These are phyloP conservation scores for Ganoderma leucocontextum DNA, from an alignment of 1,284 basidiomycete genomes.

Conservation along the genomic window DNA sequence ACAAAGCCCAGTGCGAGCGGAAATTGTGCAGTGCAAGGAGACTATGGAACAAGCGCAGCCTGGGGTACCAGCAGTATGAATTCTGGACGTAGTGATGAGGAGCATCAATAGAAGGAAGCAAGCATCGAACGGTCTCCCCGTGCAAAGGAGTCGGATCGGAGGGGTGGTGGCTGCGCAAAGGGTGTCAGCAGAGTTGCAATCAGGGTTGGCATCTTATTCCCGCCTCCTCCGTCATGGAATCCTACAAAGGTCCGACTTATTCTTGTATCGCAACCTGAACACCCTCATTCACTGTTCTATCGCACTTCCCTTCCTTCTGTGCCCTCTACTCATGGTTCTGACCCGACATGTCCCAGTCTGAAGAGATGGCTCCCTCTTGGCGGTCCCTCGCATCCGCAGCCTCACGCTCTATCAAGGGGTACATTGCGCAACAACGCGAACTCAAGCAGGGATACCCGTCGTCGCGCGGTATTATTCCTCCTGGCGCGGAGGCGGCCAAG, in stretches of 20 bases:
- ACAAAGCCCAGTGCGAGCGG: too few relatives aligned
- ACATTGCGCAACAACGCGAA: conserved; percentile 49
- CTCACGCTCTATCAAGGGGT: conserved; percentile 51
- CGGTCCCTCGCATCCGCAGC: conserved; percentile 45
- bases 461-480: conserved; percentile 26
- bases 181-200: conserved; percentile 6
- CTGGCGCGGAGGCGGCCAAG: conserved; percentile 29
- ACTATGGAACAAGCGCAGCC: background rate
- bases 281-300: conserved; percentile 9
- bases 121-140: too few relatives aligned
- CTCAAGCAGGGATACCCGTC: conserved; percentile 37
- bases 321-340: conserved; percentile 22
- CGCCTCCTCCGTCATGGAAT: conserved; percentile 1
- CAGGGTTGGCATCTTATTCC: conserved; percentile 8
- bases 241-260: background rate
- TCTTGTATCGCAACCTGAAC: conserved; percentile 5
- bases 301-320: conserved; percentile 8
- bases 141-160: background rate
- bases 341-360: conserved; percentile 38
- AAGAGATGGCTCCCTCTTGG: conserved; percentile 45
- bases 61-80: background rate
- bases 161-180: background rate
- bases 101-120: background rate
- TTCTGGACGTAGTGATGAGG: background rate
- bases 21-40: background rate